Evolutionary conservation across 1,284 basidiomycete genomes (phyloP).

Genomic region (Ganoderma boninense): DNA sequence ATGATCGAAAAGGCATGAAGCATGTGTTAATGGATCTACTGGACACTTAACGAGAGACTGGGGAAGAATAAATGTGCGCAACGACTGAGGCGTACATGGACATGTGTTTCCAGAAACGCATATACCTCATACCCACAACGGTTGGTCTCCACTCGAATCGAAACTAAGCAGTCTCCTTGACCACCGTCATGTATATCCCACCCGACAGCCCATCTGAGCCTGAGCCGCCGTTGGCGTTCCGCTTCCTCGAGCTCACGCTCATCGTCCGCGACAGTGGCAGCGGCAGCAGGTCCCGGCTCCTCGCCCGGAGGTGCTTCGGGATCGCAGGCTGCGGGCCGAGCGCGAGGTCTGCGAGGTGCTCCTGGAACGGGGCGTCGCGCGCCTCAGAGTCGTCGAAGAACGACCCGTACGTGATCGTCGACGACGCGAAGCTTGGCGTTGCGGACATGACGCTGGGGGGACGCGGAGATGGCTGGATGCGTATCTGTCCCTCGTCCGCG

Average conservation of each 20-base stretch:
- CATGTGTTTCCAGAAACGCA: background rate
- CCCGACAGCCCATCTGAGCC: slow-evolving; percentile 31
- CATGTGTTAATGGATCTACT: background rate
- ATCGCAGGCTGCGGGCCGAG: slow-evolving; percentile 20
- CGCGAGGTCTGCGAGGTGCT: slow-evolving; percentile 25
- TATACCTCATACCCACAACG: background rate
- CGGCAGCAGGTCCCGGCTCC: slow-evolving; percentile 37
- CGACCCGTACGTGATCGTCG: slow-evolving; percentile 37
- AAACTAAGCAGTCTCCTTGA: slow-evolving; percentile 44
- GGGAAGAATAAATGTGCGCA: background rate
- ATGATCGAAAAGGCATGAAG: background rate
- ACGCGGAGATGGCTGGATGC: slow-evolving; percentile 18
- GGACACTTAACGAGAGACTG: background rate
- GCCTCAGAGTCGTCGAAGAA: slow-evolving; percentile 32
- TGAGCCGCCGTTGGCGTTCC: slow-evolving; percentile 27
- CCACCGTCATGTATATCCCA: slow-evolving; percentile 50
- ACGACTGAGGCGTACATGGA: background rate
- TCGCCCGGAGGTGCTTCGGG: slow-evolving; percentile 30
- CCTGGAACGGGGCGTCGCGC: slow-evolving; percentile 37
- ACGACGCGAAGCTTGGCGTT: slow-evolving; percentile 38
- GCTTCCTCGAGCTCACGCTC: slow-evolving; percentile 26
- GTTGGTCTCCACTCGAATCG: background rate
- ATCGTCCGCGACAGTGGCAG: slow-evolving; percentile 25
- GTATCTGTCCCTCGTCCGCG: background rate
- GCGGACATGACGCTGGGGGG: slow-evolving; percentile 32